These are phyloP conservation scores for Trichoderma orchidacearum DNA, from an alignment of 495 filamentous ascomycete genomes.

Conservation along the genomic window DNA sequence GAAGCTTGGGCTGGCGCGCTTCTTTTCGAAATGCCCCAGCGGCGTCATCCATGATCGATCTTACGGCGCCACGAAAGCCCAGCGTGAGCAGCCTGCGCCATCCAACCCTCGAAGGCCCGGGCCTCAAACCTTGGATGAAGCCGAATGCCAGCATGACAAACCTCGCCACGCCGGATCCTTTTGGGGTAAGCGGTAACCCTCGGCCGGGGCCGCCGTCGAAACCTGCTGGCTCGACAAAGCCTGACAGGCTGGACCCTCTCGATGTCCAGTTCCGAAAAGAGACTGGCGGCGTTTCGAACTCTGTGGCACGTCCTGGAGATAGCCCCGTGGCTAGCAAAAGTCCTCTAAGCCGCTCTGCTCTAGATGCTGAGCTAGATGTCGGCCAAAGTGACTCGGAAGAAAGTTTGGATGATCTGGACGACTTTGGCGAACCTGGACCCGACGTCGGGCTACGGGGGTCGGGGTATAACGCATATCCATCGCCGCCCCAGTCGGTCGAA, in stretches of 20 bases:
- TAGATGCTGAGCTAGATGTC: constrained; percentile 14
- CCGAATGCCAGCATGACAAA: background rate
- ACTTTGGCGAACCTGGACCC: constrained; percentile 7
- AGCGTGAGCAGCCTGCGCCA: constrained; percentile 1
- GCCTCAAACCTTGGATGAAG: constrained; percentile 13
- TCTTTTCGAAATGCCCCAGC: background rate
- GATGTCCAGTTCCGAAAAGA: constrained; percentile 20
- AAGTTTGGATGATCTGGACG: constrained; percentile 18
- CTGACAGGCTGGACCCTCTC: constrained; percentile 27
- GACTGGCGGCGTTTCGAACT: constrained; percentile 3
- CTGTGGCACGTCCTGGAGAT: background rate
- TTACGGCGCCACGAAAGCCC: background rate
- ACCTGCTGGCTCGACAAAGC: constrained; percentile 12
- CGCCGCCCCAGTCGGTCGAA: background rate
- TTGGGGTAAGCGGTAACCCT: background rate
- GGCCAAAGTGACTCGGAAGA: constrained; percentile 4
- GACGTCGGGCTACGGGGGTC: background rate
- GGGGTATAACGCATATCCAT: background rate
- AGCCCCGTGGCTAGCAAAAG: constrained; percentile 14
- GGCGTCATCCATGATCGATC: constrained; percentile 2
- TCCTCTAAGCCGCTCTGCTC: constrained; percentile 15
- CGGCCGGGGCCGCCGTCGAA: constrained; percentile 9
- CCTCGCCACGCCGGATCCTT: constrained; percentile 5
- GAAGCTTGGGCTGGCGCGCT: background rate
- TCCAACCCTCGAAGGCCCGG: background rate